These are phyloP conservation scores for Carnegiea gigantea DNA, from an alignment of 179 eudicot genomes.

Conservation along the genomic window DNA sequence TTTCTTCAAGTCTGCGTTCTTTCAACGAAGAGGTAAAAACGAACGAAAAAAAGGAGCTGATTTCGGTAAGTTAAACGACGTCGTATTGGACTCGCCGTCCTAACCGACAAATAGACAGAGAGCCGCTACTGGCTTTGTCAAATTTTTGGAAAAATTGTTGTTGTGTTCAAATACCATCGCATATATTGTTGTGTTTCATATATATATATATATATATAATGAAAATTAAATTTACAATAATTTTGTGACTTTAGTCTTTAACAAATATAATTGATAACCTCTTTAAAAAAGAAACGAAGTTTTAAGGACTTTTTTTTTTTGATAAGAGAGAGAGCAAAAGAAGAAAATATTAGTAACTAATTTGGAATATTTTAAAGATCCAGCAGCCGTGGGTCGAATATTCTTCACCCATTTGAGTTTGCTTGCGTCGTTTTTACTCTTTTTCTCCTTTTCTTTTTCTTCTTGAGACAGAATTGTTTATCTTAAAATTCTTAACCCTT, in stretches of 20 bases:
- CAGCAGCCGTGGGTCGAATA: background rate
- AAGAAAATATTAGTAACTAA: no score
- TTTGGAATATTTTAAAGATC: background rate
- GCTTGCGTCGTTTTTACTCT: background rate
- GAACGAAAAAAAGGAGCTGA: background rate
- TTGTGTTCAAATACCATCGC: no score
- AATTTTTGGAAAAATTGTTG: no score
- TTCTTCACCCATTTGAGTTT: constrained; percentile 3
- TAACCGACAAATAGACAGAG: constrained; percentile 12
- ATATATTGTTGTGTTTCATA: no score
- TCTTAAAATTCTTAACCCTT: background rate
- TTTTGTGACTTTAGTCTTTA: no score
- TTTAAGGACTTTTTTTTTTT: no score
- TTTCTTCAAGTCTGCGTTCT: constrained; percentile 22
- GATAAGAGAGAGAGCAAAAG: background rate
- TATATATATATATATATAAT: no score
- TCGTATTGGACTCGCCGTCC: background rate
- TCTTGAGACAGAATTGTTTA: no score
- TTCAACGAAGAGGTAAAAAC: constrained; percentile 21
- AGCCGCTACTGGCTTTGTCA: background rate
- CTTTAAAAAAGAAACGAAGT: no score
- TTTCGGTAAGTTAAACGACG: constrained; percentile 7
- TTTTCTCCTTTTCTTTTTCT: background rate
- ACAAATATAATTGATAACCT: no score
- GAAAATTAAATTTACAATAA: no score